Base-by-base conservation (phyloP, 164 flowering plant species). In the Euptelea pleiosperma region DNA sequence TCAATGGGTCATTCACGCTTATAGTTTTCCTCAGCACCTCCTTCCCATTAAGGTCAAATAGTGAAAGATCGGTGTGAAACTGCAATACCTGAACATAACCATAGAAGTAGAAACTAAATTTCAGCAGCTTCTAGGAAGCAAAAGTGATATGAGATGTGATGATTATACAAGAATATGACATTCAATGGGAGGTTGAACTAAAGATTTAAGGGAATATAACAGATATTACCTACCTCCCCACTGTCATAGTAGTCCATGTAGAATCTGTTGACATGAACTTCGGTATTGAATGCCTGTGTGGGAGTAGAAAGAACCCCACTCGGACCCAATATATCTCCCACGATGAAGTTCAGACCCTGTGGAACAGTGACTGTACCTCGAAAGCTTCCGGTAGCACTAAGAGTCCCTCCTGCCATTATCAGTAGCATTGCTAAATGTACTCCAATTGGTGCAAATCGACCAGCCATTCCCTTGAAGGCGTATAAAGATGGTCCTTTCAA, bases 341-440 rank as follows among this genome's bases (percentile, higher is more conserved):
- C 61, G 19, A 93, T 84, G 52, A 93, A 93, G 59, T 93, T 90
- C 57, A 93, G 73, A 30, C 98, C 98, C 70, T 93, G 98, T 18
- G 98, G 98, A 61, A 93, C 97, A 10, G 87, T 93, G 11, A 90
- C 98, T 4, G 96, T 79, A 11, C 98, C 98, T 68, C 74, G 76
- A 60, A 84, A 93, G 79, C 96, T 90, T 58, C 97, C 97, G 36
- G 84, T 25, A 52, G 98, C 97, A 73, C 89, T 90, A 31, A 84
- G 77, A 54, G 98, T 93, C 57, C 79, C 97, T 53, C 98, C 98
- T 19, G 60, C 86, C 98, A 93, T 93, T 72, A 93, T 82, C 57
- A 93, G 73, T 58, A 93, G 67, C 93, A 93, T 84, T 9, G 98
- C 92, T 29, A 93, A 52, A 70, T 89, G 98, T 18, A 93, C 98